Base-by-base conservation (phyloP, 441 rosid species). In the Capsella rubella region DNA sequence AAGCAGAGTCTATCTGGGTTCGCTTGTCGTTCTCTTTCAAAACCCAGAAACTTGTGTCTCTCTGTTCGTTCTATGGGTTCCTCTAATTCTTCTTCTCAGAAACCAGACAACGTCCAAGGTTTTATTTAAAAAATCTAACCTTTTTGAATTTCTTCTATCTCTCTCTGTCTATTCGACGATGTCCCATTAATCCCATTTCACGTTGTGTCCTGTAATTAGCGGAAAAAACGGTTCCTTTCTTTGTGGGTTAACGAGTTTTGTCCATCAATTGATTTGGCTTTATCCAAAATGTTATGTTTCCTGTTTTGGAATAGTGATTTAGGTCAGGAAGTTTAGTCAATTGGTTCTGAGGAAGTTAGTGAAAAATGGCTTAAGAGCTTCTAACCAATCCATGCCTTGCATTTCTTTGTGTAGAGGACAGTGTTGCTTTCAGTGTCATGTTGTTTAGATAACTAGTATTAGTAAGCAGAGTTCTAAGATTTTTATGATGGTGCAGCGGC, bases 31-130 rank as follows among this genome's bases (percentile, higher is more conserved):
- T 47, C 76, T 60, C 64, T 69, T 47, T 35, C 67, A 76, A 59
- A 54, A 55, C 68, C 67, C 62, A 78, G 69, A 58, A 66, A 75
- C 32, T 34, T 66, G 60, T 53, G 59, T 61, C 68, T 71, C 80
- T 75, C 84, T 25, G 73, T 83, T 67, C 79, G 80, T 37, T 81
- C 95, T 9, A 90, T 93, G 98, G 93, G 94, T 67, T 87, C 93
- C 27, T 89, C 89, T 54, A 79, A 83, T 71, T 93, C 98, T 71
- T 93, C 98, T 76, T 89, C 95, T 62, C 91, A 74, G 62, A 86
- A 77, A 78, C 83, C 92, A 6, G 88, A 90, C 71, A 82, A 78
- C 64, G 84, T 86, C 42, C 59, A 52, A 64, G 72, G 71, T 74
- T 67, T 35, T 13, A 0, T 39, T 37, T 21, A 12, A 59, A 59